These are phyloP conservation scores for Delitschia confertaspora DNA, from an alignment of 495 filamentous ascomycete species.

Conservation along the genomic window DNA sequence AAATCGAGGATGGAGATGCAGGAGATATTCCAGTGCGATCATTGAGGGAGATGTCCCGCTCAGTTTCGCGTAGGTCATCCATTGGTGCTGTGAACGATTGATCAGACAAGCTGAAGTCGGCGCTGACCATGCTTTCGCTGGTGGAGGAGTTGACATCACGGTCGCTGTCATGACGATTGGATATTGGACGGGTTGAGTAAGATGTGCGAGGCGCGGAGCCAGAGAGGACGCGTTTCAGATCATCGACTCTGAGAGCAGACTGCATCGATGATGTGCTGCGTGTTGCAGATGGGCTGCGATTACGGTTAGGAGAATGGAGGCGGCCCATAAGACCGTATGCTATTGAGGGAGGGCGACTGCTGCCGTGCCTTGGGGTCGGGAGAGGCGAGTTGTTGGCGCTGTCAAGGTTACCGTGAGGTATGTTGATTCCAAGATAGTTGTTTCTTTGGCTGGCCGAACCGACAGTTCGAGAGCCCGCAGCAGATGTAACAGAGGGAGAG, in stretches of 20 bases:
- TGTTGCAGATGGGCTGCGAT: slow-evolving; percentile 44
- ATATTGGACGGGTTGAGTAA: slow-evolving; percentile 10
- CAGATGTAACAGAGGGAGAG: slow-evolving; percentile 48
- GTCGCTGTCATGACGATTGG: not conserved
- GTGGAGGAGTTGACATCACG: slow-evolving; percentile 15
- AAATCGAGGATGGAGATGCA: not conserved
- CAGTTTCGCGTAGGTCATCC: too few relatives aligned
- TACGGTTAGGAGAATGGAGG: slow-evolving; percentile 15
- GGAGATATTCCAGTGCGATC: not conserved
- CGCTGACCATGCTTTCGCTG: slow-evolving; percentile 23
- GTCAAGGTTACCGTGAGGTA: slow-evolving; percentile 23
- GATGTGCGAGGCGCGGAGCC: slow-evolving; percentile 28
- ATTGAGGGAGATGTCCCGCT: too few relatives aligned
- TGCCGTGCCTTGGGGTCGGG: slow-evolving; percentile 7
- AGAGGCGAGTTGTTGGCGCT: slow-evolving; percentile 13
- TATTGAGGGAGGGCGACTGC: slow-evolving; percentile 22
- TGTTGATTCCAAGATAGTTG: slow-evolving; percentile 24
- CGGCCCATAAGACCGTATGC: slow-evolving; percentile 27
- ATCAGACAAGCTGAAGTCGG: slow-evolving; percentile 16
- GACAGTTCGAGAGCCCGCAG: slow-evolving; percentile 33
- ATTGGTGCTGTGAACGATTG: not conserved
- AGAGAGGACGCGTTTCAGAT: slow-evolving; percentile 67
- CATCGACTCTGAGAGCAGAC: slow-evolving; percentile 74
- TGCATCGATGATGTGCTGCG: slow-evolving; percentile 50
- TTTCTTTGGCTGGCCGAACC: slow-evolving; percentile 11